Evolutionary conservation across 106 monocot genomes (phyloP), one percentile per base, ranked within the genome.

Genomic region (Cymbidium sinense): DNA sequence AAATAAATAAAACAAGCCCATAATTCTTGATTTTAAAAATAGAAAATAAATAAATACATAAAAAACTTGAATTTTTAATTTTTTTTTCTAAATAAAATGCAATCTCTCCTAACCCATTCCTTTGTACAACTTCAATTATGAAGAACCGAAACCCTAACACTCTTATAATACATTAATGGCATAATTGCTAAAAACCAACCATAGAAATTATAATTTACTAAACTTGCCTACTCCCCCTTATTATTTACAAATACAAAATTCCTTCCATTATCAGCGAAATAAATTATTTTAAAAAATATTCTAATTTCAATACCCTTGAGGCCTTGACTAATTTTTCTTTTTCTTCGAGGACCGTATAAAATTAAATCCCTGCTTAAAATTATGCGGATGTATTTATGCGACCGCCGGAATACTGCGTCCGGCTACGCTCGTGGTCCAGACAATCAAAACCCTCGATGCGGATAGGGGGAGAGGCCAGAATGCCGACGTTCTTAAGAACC

Each of bases 401-500:
- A 83, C 61, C 33, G 83, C 83, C 15, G 78, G 65, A 77, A 83
- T 37, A 29, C 78, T 33, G 6, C 79, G 77, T 34, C 10, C 72
- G 75, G 39, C 77, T 43, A 39, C 64, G 74, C 27, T 69, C 76
- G 19, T 34, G 75, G 69, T 81, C 70, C 50, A 80, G 75, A 55
- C 82, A 82, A 43, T 83, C 73, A 65, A 84, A 84, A 34, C 84
- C 84, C 76, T 84, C 84, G 70, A 84, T 27, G 23, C 84, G 75
- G 23, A 84, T 75, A 0, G 3, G 79, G 84, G 43, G 54, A 58
- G 76, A 80, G 51, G 76, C 84, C 84, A 29, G 84, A 8, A 28
- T 47, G 41, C 75, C 7, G 23, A 84, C 70, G 43, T 64, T 8
- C 64, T 17, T 47, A 13, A 47, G 47, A 47, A 0, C 76, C 50